Evolutionary conservation across 345 rosid species (phyloP).

Genomic region (Euphorbia tirucalli): DNA sequence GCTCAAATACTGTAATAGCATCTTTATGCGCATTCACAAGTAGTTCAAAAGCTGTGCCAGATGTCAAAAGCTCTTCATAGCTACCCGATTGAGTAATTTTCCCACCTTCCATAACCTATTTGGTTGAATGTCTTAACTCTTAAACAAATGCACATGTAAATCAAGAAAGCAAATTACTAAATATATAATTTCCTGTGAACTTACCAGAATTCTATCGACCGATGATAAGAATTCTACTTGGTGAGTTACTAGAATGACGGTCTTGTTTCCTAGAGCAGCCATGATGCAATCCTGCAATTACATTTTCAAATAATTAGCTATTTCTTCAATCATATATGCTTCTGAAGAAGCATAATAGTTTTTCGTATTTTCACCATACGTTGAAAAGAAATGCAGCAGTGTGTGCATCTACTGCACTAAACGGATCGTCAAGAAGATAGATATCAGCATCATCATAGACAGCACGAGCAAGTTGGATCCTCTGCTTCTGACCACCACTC

Average conservation of each 20-base stretch:
- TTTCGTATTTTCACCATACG: slow-evolving; percentile 25
- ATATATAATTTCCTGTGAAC: neutral
- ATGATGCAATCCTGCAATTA: slow-evolving; percentile 38
- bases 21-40: slow-evolving; percentile 39
- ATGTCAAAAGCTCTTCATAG: slow-evolving; percentile 28
- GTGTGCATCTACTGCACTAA: slow-evolving; percentile 81
- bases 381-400: slow-evolving; percentile 63
- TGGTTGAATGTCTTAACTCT: too few species aligned
- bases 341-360: neutral
- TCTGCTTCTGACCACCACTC: slow-evolving; percentile 88
- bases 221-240: slow-evolving; percentile 42
- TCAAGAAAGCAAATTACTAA: neutral
- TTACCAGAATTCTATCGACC: slow-evolving; percentile 38
- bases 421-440: slow-evolving; percentile 78
- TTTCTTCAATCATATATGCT: neutral
- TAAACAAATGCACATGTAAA: neutral
- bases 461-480: slow-evolving; percentile 77
- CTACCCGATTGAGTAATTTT: slow-evolving; percentile 33
- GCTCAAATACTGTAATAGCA: slow-evolving; percentile 21
- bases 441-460: slow-evolving; percentile 61
- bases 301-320: neutral
- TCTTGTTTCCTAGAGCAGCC: slow-evolving; percentile 27
- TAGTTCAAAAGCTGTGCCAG: slow-evolving; percentile 31
- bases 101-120: slow-evolving; percentile 41
- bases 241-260: slow-evolving; percentile 45